Evolutionary conservation across 768 basidiomycete species (phyloP).

Genomic region (Suillus hirtellus): DNA sequence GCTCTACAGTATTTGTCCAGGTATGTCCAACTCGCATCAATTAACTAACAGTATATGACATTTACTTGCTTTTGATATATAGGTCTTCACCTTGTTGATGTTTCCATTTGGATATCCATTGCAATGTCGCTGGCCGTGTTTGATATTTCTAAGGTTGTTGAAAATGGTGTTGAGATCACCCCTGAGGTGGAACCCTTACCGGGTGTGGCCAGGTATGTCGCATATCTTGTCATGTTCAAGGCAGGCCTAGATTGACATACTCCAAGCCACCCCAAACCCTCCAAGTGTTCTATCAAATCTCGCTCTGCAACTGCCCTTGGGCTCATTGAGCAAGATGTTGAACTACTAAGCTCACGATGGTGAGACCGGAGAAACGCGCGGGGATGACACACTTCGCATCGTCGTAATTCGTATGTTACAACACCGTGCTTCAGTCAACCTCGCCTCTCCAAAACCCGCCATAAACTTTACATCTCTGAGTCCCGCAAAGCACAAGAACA

Average conservation of each 20-base stretch:
- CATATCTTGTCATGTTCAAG: neutral
- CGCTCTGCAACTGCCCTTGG: neutral
- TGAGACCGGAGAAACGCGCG: neutral
- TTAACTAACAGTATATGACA: neutral
- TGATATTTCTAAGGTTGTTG: neutral
- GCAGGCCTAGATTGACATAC: neutral
- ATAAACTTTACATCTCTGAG: slow-evolving; percentile 43
- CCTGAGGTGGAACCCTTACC: neutral
- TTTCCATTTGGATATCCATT: neutral
- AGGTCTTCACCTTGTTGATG: neutral
- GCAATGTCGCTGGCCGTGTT: neutral
- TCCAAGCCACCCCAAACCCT: neutral
- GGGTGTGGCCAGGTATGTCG: neutral
- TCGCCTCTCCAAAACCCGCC: slow-evolving; percentile 31
- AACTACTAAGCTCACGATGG: neutral
- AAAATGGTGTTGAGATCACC: neutral
- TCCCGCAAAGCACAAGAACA: slow-evolving; percentile 32
- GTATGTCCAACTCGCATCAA: neutral
- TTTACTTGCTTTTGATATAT: neutral
- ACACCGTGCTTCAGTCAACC: slow-evolving; percentile 17
- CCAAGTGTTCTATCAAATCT: neutral
- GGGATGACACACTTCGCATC: neutral
- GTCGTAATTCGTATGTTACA: neutral
- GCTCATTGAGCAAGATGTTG: neutral
- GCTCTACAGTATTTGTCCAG: neutral